Percentiles rank a stretch among this genome's conserved stretches.
Evolutionary conservation across 2,329 filamentous ascomycete species (phyloP).

Genomic region (Aspergillus sp.): DNA sequence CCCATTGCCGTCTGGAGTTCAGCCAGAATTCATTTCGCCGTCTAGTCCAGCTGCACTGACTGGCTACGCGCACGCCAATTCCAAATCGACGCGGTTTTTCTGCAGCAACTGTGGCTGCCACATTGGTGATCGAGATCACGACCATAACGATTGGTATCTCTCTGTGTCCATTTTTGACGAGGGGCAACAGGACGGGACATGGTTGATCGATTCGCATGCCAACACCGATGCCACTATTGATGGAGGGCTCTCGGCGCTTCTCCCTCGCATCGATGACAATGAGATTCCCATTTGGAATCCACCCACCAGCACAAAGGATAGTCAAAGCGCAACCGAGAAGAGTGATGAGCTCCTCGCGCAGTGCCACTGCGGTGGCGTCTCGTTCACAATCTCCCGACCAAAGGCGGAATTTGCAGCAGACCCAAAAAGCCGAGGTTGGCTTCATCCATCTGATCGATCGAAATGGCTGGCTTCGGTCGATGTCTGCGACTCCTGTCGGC

Average conservation of each 20-base stretch:
- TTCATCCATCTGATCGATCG: slow-evolving; percentile 12
- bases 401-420: slow-evolving; percentile 23
- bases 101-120: slow-evolving; percentile 46
- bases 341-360: slow-evolving; percentile 30
- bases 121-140: slow-evolving; percentile 14
- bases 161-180: slow-evolving; percentile 23
- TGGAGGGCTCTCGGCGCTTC: slow-evolving; percentile 16
- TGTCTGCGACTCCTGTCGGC: slow-evolving; percentile 38
- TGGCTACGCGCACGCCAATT: slow-evolving; percentile 29
- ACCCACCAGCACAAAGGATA: not conserved
- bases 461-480: slow-evolving; percentile 28
- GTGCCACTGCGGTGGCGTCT: slow-evolving; percentile 47
- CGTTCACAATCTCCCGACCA: slow-evolving; percentile 42
- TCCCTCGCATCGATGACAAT: slow-evolving; percentile 14
- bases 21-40: slow-evolving; percentile 20
- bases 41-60: slow-evolving; percentile 19
- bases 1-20: slow-evolving; percentile 16
- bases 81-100: slow-evolving; percentile 33
- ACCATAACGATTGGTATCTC: slow-evolving; percentile 17
- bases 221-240: slow-evolving; percentile 16
- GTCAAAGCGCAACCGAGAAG: not conserved
- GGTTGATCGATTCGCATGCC: slow-evolving; percentile 17
- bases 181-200: slow-evolving; percentile 12
- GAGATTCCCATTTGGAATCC: slow-evolving; percentile 14
- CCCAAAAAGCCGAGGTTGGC: slow-evolving; percentile 20